Evolutionary conservation across 352 stramenopile genomes (phyloP).

Genomic region (Globisporangium ultimum): DNA sequence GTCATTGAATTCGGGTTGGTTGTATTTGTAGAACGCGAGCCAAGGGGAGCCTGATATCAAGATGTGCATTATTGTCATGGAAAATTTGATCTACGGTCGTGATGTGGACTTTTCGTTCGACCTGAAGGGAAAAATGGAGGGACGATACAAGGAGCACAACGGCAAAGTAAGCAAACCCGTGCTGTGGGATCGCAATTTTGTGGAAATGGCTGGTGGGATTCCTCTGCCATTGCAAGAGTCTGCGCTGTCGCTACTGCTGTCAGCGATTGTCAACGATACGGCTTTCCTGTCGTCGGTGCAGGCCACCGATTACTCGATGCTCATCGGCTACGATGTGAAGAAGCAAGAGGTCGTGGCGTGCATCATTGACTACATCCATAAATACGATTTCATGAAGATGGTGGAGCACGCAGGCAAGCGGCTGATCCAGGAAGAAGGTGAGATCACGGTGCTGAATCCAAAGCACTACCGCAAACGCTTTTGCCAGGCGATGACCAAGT

Average conservation of each 20-base stretch:
- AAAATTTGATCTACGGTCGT: slow-evolving; percentile 85
- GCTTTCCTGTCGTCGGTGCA: slow-evolving; percentile 81
- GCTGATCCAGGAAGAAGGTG: slow-evolving; percentile 86
- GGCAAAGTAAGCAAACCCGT: slow-evolving; percentile 34
- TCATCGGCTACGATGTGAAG: slow-evolving; percentile 84
- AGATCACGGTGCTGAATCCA: slow-evolving; percentile 86
- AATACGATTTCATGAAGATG: slow-evolving; percentile 91
- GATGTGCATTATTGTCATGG: slow-evolving; percentile 88
- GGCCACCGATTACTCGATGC: slow-evolving; percentile 86
- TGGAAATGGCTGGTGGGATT: slow-evolving; percentile 80
- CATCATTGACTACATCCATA: slow-evolving; percentile 91
- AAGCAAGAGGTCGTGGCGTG: slow-evolving; percentile 85
- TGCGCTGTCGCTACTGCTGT: slow-evolving; percentile 73
- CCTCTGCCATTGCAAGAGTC: slow-evolving; percentile 81
- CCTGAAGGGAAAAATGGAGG: slow-evolving; percentile 88
- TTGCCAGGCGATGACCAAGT: slow-evolving; percentile 86
- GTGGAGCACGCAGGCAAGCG: slow-evolving; percentile 86
- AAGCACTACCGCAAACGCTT: slow-evolving; percentile 87
- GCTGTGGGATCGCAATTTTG: slow-evolving; percentile 86
- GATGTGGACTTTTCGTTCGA: slow-evolving; percentile 87
- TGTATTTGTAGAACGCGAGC: slow-evolving; percentile 10
- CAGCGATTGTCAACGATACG: slow-evolving; percentile 84
- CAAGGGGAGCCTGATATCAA: slow-evolving; percentile 65
- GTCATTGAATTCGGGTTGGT: neutral
- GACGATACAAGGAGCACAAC: slow-evolving; percentile 54